Base-by-base conservation (phyloP, 192 early-diverging fungal genomes). In the Backusella morwellensis region DNA sequence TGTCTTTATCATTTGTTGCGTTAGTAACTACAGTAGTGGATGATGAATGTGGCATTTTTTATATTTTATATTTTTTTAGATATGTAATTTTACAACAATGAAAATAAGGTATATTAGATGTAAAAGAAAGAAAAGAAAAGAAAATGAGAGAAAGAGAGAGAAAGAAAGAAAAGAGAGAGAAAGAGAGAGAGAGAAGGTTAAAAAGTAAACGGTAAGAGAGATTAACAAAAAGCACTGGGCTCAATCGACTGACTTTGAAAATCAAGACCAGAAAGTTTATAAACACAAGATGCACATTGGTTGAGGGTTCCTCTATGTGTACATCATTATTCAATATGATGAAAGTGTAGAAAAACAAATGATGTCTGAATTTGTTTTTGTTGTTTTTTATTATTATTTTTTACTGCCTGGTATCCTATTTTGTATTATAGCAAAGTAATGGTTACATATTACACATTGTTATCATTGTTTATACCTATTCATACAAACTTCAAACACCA, bases 11-110 rank as follows among this genome's bases (percentile, higher is more conserved):
- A 29, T 72, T 63, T 72, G 70, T 44, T 50, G 44, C 26, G 70
- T 44, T 72, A 50, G 40, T 44, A 44, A 70, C 69, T 40, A 44
- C 44, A 72, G 70, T 47, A 71, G 36, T 70, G 21, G 35, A 70
- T 70, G 70, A 72, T 72, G 70, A 72, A 72, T 72, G 70, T 72
- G 70, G 42, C 70, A 72, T 71, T 44, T 68, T 67, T 35, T 35
- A 66, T 66, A 66, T 66, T 44, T 50, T n/a, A 50, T 50, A 50
- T 50, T 50, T n/a, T 50, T 50, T 19, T 50, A 7, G n/a, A 50
- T 50, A 50, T 50, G 19, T 50, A 50, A 50, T 50, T 63, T 59
- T 11, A 63, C 56, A 63, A 29, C 26, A 63, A 63, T 50, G 47
- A 21, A 50, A n/a, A 50, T 50, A 50, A 50, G 47, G 47, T 50